Base-by-base conservation (phyloP, 192 early-diverging fungal species). In the Obelidium mucronatum region DNA sequence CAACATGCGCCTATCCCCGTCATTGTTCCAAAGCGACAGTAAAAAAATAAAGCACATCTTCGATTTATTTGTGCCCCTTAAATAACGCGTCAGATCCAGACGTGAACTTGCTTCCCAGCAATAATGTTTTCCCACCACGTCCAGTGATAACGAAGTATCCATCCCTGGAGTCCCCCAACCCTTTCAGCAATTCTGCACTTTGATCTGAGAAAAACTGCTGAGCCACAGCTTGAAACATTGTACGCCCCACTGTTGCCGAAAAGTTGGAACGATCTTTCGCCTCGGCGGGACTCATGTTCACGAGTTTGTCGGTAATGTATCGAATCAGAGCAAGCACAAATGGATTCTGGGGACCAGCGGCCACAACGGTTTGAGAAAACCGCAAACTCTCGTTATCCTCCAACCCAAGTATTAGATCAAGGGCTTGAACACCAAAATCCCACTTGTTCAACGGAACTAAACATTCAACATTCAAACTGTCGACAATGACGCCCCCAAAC, bases 1-100 rank as follows among this genome's bases (percentile, higher is more conserved):
- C 79, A 85, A 58, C 56, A 82, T 58, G 39, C 36, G 34, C 6
- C 33, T 11, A 67, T 59, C 37, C 78, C 79, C 8, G 79, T 84
- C 51, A 33, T 81, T 44, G 77, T 81, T 17, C 53, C 54, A 34
- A 64, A 64, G 37, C 17, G 31, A 5, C 6, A 35, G 55, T 15
- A 30, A 28, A 30, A 24, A 15, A 28, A 58, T 58, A 24, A 28
- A 24, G 55, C 6, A 58, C 4, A 58, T 44, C 42, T 5, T 11
- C 17, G 8, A 15, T 48, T 48, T 48, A 48, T 48, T 48, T n/a
- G n/a, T n/a, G n/a, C n/a, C n/a, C n/a, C n/a, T n/a, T n/a, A n/a
- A n/a, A n/a, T n/a, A n/a, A n/a, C n/a, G n/a, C n/a, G n/a, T n/a
- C n/a, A n/a, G n/a, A n/a, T n/a, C n/a, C n/a, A n/a, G n/a, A n/a